phyloP scores from a whole-genome alignment of 305 asterid genomes.

The Caryopteris hybrid region DNA sequence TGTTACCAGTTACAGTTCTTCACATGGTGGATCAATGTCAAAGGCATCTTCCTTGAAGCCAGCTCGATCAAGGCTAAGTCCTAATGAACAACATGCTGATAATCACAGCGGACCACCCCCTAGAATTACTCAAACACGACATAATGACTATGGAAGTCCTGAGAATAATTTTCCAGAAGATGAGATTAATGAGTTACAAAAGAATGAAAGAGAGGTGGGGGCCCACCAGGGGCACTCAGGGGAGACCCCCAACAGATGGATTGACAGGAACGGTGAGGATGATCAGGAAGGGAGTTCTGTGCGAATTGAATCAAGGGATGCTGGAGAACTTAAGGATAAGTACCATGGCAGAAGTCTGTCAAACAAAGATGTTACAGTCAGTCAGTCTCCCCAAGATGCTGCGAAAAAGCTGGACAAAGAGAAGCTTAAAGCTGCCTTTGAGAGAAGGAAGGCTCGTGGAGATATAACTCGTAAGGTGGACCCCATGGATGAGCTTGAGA shows the following conservation, averaged over 20 bases:
- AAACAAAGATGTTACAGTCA: conserved; percentile 46
- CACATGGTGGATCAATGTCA: conserved; percentile 44
- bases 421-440: conserved; percentile 81
- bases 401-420: conserved; percentile 61
- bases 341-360: conserved; percentile 37
- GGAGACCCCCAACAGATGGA: conserved; percentile 30
- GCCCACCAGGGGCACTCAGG: conserved; percentile 31
- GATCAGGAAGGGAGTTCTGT: conserved; percentile 40
- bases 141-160: conserved; percentile 39
- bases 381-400: conserved; percentile 67
- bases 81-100: conserved; percentile 41
- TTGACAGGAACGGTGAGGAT: conserved; percentile 34
- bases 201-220: conserved; percentile 31
- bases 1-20: conserved; percentile 29
- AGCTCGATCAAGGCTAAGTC: conserved; percentile 33
- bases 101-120: conserved; percentile 42
- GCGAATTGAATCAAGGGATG: conserved; percentile 40
- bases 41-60: conserved; percentile 49
- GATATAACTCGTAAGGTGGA: conserved; percentile 55
- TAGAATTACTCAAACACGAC: conserved; percentile 36
- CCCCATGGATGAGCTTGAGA: conserved; percentile 84
- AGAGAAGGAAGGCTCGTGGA: conserved; percentile 73
- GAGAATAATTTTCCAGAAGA: conserved; percentile 30
- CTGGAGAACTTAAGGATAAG: conserved; percentile 54
- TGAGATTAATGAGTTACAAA: conserved; percentile 34